Conservation (phyloP, 75 land plant species). For the Adiantum capillusveneris region DNA sequence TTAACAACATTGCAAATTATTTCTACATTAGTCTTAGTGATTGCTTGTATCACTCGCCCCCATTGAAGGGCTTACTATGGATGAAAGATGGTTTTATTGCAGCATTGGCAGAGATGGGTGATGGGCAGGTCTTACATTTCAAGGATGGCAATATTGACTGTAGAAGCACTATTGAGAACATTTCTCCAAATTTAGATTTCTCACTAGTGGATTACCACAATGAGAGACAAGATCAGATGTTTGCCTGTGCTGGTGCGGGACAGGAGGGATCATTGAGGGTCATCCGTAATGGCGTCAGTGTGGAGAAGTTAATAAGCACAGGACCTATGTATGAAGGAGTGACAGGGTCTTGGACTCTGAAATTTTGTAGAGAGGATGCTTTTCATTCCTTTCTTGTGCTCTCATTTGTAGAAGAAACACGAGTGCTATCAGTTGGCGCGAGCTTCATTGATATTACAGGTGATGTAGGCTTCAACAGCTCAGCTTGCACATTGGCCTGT, state of each 20-base stretch:
- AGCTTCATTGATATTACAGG: conserved; percentile 86
- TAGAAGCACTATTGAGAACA: conserved; percentile 64
- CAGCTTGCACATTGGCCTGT: conserved; percentile 77
- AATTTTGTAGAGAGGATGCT: conserved; percentile 51
- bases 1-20: conserved; percentile 23
- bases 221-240: conserved; percentile 93
- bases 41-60: conserved; percentile 55
- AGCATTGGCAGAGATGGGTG: conserved; percentile 86
- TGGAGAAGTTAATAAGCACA: conserved; percentile 78
- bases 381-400: conserved; percentile 88
- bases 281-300: conserved; percentile 83
- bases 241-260: conserved; percentile 85
- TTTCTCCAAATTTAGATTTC: conserved; percentile 82
- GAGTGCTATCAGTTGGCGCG: conserved; percentile 81
- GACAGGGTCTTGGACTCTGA: conserved; percentile 74
- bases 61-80: conserved; percentile 72
- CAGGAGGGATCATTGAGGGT: conserved; percentile 79
- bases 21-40: conserved; percentile 37
- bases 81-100: conserved; percentile 64
- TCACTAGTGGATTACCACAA: conserved; percentile 65
- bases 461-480: conserved; percentile 68
- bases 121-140: conserved; percentile 74
- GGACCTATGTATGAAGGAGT: conserved; percentile 74
- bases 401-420: conserved; percentile 95
- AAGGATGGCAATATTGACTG: conserved; percentile 37